Evolutionary conservation across 176 grass and related monocot genomes (phyloP).

Genomic region (Juncus effusus): DNA sequence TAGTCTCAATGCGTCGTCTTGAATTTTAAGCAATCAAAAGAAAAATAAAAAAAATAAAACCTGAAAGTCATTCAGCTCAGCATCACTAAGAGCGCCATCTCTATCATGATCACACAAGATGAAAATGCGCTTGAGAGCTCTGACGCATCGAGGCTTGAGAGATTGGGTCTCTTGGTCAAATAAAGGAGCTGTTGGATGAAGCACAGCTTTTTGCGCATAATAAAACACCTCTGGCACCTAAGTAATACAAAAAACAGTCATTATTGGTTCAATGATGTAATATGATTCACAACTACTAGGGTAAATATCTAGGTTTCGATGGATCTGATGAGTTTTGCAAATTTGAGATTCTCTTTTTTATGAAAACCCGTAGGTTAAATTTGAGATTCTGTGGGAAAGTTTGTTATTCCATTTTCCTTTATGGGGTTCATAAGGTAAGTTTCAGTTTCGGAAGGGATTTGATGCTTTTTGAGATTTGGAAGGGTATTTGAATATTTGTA

Average conservation of each 20-base stretch:
- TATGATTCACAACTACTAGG: conserved; percentile 1
- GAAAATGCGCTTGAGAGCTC: conserved; percentile 90
- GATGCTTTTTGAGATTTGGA: too few species aligned
- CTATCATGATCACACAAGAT: conserved; percentile 84
- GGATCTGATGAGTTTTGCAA: not conserved
- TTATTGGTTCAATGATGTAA: not conserved
- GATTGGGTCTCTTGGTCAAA: conserved; percentile 94
- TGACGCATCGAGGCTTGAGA: conserved; percentile 84
- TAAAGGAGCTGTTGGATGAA: conserved; percentile 86
- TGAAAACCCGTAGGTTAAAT: too few species aligned
- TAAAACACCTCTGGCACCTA: conserved; percentile 93
- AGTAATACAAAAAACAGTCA: not conserved
- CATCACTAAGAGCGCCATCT: conserved; percentile 88
- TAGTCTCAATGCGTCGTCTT: conserved; percentile 1
- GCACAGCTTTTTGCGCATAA: conserved; percentile 92
- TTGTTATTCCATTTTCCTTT: too few species aligned
- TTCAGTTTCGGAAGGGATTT: too few species aligned
- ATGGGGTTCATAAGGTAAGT: too few species aligned
- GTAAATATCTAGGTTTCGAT: not conserved
- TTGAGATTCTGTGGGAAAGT: too few species aligned
- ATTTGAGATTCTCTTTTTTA: too few species aligned
- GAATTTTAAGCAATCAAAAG: not conserved
- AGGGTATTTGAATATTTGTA: too few species aligned
- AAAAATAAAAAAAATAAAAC: conserved; percentile 25
- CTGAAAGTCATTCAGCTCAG: conserved; percentile 96